Percentiles rank a stretch among this genome's conserved stretches.
Evolutionary conservation across 2,329 filamentous ascomycete species (phyloP).

Genomic region (Elsinoe fawcettii): DNA sequence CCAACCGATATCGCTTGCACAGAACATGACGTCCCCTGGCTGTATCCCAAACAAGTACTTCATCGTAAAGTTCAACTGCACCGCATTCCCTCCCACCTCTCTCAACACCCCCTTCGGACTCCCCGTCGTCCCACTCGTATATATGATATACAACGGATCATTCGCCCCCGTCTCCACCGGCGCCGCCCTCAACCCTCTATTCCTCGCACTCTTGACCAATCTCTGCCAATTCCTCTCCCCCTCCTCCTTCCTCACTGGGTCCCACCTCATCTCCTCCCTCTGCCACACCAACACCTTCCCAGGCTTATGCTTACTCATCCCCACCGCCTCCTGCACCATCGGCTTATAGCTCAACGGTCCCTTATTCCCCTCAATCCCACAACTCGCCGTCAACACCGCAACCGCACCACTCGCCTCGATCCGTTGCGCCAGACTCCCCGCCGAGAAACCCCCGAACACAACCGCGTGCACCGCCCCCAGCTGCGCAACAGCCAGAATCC

Average conservation of each 20-base stretch:
- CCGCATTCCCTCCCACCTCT: slow-evolving; percentile 78
- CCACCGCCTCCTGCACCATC: slow-evolving; percentile 66
- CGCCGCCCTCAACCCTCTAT: slow-evolving; percentile 59
- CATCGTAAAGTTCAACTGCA: slow-evolving; percentile 74
- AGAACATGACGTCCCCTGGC: slow-evolving; percentile 74
- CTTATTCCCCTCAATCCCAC: slow-evolving; percentile 81
- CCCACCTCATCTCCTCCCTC: slow-evolving; percentile 67
- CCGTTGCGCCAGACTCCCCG: slow-evolving; percentile 72
- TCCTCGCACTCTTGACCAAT: slow-evolving; percentile 61
- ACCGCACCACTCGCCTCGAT: slow-evolving; percentile 75
- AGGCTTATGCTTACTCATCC: slow-evolving; percentile 63
- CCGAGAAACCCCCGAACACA: slow-evolving; percentile 87
- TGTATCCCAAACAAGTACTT: slow-evolving; percentile 75
- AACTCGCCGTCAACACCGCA: slow-evolving; percentile 78
- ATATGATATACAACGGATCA: slow-evolving; percentile 83
- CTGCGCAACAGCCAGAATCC: slow-evolving; percentile 71
- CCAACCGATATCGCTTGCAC: slow-evolving; percentile 85
- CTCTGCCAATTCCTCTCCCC: slow-evolving; percentile 75
- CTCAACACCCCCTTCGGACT: slow-evolving; percentile 75
- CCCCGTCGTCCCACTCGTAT: slow-evolving; percentile 77
- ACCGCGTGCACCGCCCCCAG: slow-evolving; percentile 84
- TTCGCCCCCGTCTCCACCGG: slow-evolving; percentile 71
- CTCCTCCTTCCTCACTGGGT: slow-evolving; percentile 54
- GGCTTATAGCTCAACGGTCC: slow-evolving; percentile 69
- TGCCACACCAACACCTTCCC: slow-evolving; percentile 73